Evolutionary conservation across 2,329 filamentous ascomycete genomes (phyloP).

Genomic region (Diaporthe eres): DNA sequence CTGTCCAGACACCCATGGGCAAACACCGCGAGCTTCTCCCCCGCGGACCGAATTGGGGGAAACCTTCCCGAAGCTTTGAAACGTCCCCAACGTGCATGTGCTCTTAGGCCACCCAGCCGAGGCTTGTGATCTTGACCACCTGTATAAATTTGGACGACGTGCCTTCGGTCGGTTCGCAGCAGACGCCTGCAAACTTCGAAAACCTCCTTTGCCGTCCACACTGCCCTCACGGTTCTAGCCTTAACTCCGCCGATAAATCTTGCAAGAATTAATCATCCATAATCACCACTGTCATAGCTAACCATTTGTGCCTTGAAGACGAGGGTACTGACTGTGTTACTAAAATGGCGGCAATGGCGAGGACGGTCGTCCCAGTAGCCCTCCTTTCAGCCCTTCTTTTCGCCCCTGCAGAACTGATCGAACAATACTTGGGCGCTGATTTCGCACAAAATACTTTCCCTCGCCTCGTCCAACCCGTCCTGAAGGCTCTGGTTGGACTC

Average conservation of each 20-base stretch:
- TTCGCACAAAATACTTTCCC: constrained; percentile 19
- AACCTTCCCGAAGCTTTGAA: background rate
- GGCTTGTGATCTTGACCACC: constrained; percentile 12
- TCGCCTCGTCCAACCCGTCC: constrained; percentile 16
- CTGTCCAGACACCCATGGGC: background rate
- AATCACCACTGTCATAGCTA: background rate
- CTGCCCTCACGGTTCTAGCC: background rate
- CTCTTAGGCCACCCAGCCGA: constrained; percentile 16
- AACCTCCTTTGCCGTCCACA: background rate
- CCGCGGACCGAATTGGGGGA: background rate
- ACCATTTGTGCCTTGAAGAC: background rate
- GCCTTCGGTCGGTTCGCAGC: background rate
- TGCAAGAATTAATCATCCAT: background rate
- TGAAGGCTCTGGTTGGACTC: constrained; percentile 34
- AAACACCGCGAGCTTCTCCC: background rate
- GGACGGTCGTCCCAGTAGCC: constrained; percentile 3
- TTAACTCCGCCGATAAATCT: background rate
- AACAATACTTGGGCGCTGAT: constrained; percentile 22
- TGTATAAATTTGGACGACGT: background rate
- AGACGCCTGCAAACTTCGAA: background rate
- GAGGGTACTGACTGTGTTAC: background rate
- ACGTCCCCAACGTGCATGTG: constrained; percentile 21
- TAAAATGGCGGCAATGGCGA: constrained; percentile 11
- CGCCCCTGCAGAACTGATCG: constrained; percentile 28
- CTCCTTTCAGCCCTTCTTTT: constrained; percentile 37